Base-by-base conservation (phyloP, 192 early-diverging fungal genomes). In the Coemansia furcata region DNA sequence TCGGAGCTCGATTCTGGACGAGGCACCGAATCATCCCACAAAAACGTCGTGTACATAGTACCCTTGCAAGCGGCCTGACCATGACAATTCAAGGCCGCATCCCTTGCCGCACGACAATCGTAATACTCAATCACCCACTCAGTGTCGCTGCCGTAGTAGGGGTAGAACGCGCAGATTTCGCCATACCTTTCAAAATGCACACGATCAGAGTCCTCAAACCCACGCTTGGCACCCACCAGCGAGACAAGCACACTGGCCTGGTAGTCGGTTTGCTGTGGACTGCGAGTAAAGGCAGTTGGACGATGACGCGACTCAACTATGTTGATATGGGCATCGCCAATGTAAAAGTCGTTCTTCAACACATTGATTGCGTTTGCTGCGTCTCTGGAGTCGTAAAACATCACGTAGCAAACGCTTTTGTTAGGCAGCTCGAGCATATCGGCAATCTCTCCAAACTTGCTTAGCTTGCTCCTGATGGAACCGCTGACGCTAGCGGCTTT, bases 81-180 rank as follows among this genome's bases (percentile, higher is more conserved):
- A 39, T 78, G 49, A 47, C 66, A 67, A 12, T 30, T 8, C 26
- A 59, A 5, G 6, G 54, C 62, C 30, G 76, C 76, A 1, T 65
- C 60, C 5, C 46, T 15, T 19, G 76, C 76, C 0, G 71, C 40
- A 10, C 76, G 71, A 10, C 15, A 30, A 33, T 78, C 76, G 63
- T 69, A 78, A 47, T 73, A 78, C 58, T 78, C 76, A 42, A 73
- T 64, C 58, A 73, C 63, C 63, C 64, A 73, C 55, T 79, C 71
- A n/a, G 42, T 60, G 4, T 37, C 44, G 1, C 47, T 38, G n/a
- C 44, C 65, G 19, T 64, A 3, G 37, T 49, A 73, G 2, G 67
- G 72, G 21, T 52, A 68, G 43, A 73, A 70, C 15, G 17, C 39
- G n/a, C 39, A 42, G 9, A 79, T 60, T 0, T 70, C 71, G 46